Evolutionary conservation across 192 early-diverging fungal genomes (phyloP).

Genomic region (Umbelopsis ramanniana): DNA sequence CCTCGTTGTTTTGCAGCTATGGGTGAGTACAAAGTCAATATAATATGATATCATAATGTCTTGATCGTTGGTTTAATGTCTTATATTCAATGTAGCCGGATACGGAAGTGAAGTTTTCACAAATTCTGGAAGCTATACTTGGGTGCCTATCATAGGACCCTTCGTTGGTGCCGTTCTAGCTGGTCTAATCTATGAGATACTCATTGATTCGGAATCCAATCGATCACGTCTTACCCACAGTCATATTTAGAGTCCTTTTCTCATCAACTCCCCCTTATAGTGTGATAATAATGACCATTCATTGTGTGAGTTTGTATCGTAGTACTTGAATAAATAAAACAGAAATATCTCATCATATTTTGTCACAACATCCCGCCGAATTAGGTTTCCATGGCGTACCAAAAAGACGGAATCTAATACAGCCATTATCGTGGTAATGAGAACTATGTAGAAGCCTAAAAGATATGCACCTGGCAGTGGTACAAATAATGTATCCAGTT

Average conservation of each 20-base stretch:
- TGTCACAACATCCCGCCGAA: too few species aligned
- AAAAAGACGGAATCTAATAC: too few species aligned
- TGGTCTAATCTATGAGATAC: slow-evolving; percentile 61
- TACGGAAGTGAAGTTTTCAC: slow-evolving; percentile 73
- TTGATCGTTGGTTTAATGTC: not conserved
- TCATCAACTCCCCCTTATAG: not conserved
- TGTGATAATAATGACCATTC: not conserved
- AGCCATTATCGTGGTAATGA: too few species aligned
- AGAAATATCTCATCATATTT: too few species aligned
- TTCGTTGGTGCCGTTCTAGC: slow-evolving; percentile 65
- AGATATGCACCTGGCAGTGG: too few species aligned
- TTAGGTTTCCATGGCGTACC: too few species aligned
- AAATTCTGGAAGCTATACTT: slow-evolving; percentile 70
- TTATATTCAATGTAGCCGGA: slow-evolving; percentile 38
- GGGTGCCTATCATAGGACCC: slow-evolving; percentile 72
- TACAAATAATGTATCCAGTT: too few species aligned
- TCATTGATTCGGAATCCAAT: slow-evolving; percentile 48
- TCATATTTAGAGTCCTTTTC: not conserved
- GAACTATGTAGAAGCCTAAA: too few species aligned
- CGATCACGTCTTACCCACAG: slow-evolving; percentile 1
- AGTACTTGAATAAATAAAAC: too few species aligned
- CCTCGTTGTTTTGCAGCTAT: slow-evolving; percentile 70
- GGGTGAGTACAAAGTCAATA: slow-evolving; percentile 51
- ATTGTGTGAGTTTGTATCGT: not conserved
- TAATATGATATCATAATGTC: slow-evolving; percentile 48